A percentile compares a stretch with the other conserved stretches of the same genome.
These are phyloP conservation scores for Pleurotus pulmonarius DNA, from an alignment of 768 basidiomycete genomes.

Conservation along the genomic window DNA sequence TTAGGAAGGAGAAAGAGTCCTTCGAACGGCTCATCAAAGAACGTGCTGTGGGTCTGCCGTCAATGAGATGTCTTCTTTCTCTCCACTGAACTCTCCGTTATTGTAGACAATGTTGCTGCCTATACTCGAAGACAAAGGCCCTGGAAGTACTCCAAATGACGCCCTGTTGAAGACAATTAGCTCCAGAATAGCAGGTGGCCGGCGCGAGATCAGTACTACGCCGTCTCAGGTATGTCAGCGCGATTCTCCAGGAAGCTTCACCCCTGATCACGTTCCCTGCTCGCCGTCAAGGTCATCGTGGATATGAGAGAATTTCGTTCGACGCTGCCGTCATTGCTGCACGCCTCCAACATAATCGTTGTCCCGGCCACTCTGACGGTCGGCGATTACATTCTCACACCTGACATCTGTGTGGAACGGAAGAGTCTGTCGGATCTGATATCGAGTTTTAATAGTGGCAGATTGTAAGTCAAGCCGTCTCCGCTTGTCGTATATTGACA, in stretches of 20 bases:
- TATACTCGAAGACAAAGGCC: conserved; percentile 59
- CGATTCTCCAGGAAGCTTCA: not conserved
- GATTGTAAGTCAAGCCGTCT: conserved; percentile 61
- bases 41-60: conserved; percentile 61
- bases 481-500: not conserved
- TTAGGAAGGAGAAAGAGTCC: conserved; percentile 89
- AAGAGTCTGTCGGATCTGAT: conserved; percentile 93
- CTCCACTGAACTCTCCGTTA: not conserved
- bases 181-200: conserved; percentile 82
- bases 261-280: not conserved
- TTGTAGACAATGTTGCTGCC: conserved; percentile 85
- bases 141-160: conserved; percentile 40
- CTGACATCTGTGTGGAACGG: conserved; percentile 93
- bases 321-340: conserved; percentile 83
- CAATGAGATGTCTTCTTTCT: not conserved
- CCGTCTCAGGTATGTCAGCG: conserved; percentile 50
- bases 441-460: conserved; percentile 90
- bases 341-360: conserved; percentile 74
- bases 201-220: conserved; percentile 60
- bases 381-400: conserved; percentile 94
- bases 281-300: conserved; percentile 70
- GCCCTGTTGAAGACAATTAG: conserved; percentile 78
- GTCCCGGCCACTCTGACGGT: conserved; percentile 92
- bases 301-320: conserved; percentile 98
- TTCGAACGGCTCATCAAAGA: conserved; percentile 93